Conservation (phyloP, 805 yeast genomes). For the Ogataea methylovora region DNA sequence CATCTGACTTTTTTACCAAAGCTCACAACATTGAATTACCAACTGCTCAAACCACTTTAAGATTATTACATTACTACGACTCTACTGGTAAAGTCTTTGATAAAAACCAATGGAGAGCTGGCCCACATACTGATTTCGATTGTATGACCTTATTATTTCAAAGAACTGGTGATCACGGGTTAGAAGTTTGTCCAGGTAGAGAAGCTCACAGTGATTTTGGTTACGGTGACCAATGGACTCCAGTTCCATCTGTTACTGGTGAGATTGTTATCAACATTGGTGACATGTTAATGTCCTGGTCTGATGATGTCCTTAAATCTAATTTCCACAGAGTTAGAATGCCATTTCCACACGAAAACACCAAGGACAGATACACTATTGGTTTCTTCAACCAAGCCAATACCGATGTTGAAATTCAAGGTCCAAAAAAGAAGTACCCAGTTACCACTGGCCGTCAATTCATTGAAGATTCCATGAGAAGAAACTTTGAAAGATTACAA, state of each 20-base stretch:
- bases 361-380: slow-evolving; percentile 23
- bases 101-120: slow-evolving; percentile 27
- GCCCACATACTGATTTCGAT: slow-evolving; percentile 31
- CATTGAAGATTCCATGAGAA: slow-evolving; percentile 27
- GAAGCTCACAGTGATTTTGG: slow-evolving; percentile 28
- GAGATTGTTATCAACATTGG: slow-evolving; percentile 30
- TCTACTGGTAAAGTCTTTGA: slow-evolving; percentile 16
- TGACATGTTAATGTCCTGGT: slow-evolving; percentile 32
- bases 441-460: slow-evolving; percentile 23
- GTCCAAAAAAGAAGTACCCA: slow-evolving; percentile 20
- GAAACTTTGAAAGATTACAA: slow-evolving; percentile 18
- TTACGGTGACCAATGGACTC: slow-evolving; percentile 26
- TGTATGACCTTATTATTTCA: slow-evolving; percentile 27
- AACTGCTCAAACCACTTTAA: slow-evolving; percentile 27
- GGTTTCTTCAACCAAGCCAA: slow-evolving; percentile 31
- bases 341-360: slow-evolving; percentile 21
- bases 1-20: slow-evolving; percentile 17
- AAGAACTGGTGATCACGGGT: slow-evolving; percentile 27
- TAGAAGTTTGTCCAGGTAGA: slow-evolving; percentile 30
- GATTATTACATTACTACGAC: slow-evolving; percentile 26
- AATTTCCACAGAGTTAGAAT: slow-evolving; percentile 28
- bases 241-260: slow-evolving; percentile 26
- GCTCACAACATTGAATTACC: slow-evolving; percentile 20
- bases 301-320: slow-evolving; percentile 25
- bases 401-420: slow-evolving; percentile 23